These are phyloP conservation scores for Cyberlindnera saturnus DNA, from an alignment of 805 yeast species.

Conservation along the genomic window DNA sequence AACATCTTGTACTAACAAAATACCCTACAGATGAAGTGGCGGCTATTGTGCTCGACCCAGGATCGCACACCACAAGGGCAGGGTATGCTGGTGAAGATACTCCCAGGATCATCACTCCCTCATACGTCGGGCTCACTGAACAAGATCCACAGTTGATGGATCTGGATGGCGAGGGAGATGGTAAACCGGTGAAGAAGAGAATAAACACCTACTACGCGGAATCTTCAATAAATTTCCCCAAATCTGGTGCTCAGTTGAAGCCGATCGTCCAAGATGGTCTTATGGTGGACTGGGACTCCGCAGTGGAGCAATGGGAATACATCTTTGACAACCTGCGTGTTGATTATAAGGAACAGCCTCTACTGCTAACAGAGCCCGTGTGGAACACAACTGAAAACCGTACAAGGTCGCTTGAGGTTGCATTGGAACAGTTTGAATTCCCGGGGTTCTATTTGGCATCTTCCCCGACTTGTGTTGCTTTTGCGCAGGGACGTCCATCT, in stretches of 20 bases:
- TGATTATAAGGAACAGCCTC: slow-evolving; percentile 62
- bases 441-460: slow-evolving; percentile 81
- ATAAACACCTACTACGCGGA: slow-evolving; percentile 30
- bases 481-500: slow-evolving; percentile 83
- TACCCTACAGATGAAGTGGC: slow-evolving; percentile 65
- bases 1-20: neutral
- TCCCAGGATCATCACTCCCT: slow-evolving; percentile 73
- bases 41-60: slow-evolving; percentile 89
- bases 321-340: slow-evolving; percentile 49
- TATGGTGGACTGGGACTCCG: slow-evolving; percentile 83
- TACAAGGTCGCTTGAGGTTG: slow-evolving; percentile 60
- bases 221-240: slow-evolving; percentile 44
- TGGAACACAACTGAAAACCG: slow-evolving; percentile 73
- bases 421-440: slow-evolving; percentile 61
- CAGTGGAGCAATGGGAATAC: slow-evolving; percentile 65
- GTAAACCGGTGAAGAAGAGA: slow-evolving; percentile 14
- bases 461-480: slow-evolving; percentile 81
- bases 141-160: slow-evolving; percentile 18
- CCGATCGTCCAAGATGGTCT: slow-evolving; percentile 56
- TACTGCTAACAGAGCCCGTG: slow-evolving; percentile 79
- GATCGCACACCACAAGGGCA: slow-evolving; percentile 72
- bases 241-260: slow-evolving; percentile 44
- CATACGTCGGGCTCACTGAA: slow-evolving; percentile 45
- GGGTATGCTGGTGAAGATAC: slow-evolving; percentile 93
- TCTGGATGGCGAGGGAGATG: slow-evolving; percentile 19